Evolutionary conservation across 2,329 filamentous ascomycete species (phyloP), one percentile per base, ranked within the genome.

Genomic region (Triangularia verruculosa): DNA sequence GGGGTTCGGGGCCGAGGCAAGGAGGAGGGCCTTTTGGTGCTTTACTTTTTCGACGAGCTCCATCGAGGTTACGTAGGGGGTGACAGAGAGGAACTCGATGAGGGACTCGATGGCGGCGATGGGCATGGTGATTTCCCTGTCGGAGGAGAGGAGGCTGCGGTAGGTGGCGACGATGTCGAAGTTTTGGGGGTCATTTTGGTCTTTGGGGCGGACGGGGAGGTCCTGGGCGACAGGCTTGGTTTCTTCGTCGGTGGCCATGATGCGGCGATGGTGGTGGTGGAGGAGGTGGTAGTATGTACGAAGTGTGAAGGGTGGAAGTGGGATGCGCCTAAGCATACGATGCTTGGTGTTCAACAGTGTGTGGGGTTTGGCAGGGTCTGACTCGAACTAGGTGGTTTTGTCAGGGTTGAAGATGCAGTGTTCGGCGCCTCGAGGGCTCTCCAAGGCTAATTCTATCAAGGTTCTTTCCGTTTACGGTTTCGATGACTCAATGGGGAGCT

Each of bases 111-210:
- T 77, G 69, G 70, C 74, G 64, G 95, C 95, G 61, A 99, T 91
- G 67, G 95, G 93, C 86, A 97, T 97, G 34, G 94, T 97, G 60
- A 98, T 84, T 66, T 96, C 91, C 11, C 90, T 84, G 75, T 98
- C 93, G 59, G 83, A 80, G 65, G 78, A 75, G 57, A 87, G 82
- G 64, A 86, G 80, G 64, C 77, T 76, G 68, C 80, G 76, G 73
- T 87, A 87, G 22, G 82, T 81, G 25, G 77, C 75, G 64, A 87
- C 84, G 70, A 87, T 86, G 73, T 79, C 77, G 63, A 79, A 78
- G 13, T 64, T 9, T 22, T 60, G 47, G 13, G 62, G 22, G 20
- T 59, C 68, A 67, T 69, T 61, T 57, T 65, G 39, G 11, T 25
- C 39, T 27, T 57, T 34, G 51, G 52, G 28, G 3, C 43, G 28